Evolutionary conservation across 139 green algal species (phyloP), one percentile per base, ranked within the genome.

Genomic region (Diplosphaera chodatii): DNA sequence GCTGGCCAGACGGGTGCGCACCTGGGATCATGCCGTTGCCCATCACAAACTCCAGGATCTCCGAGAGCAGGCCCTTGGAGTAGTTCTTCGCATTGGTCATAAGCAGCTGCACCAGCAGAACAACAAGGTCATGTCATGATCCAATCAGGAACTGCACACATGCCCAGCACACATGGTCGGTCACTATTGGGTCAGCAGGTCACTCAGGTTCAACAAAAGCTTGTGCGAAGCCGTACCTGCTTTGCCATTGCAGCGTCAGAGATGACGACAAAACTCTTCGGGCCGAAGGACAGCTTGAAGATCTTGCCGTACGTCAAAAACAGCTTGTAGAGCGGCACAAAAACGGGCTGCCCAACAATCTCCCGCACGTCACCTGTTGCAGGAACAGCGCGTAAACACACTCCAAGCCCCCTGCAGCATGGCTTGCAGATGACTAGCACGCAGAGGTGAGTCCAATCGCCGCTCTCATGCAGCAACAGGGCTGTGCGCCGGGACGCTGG

Each of bases 21-120:
- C 48, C 48, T 59, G 48, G 48, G 75, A 84, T 82, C 27, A 97
- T 82, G 32, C 94, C 94, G 55, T 82, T 83, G 30, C 93, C 93
- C 92, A 97, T 97, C 33, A 98, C 89, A 86, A 96, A 96, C 64
- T 97, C 89, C 63, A 97, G 82, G 77, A 97, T 97, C 82, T 97
- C 92, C 4, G 77, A 86, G 32, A 97, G 86, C 20, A 97, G 68
- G 13, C 91, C 93, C 79, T 97, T 97, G 73, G 77, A 85, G 82
- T 97, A 97, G 73, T 93, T 92, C 68, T 80, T 78, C 3, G 93
- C 92, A 78, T 98, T 98, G 37, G 89, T 90, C 27, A 89, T 34
- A 64, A 97, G 84, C 64, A 98, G 86, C 63, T 93, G 79, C 25
- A 40, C 27, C 23, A 33, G n/a, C 13, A 64, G 8, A n/a, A n/a